These are phyloP conservation scores for Fusarium sp. DNA, from an alignment of 2,329 filamentous ascomycete genomes.

Conservation along the genomic window DNA sequence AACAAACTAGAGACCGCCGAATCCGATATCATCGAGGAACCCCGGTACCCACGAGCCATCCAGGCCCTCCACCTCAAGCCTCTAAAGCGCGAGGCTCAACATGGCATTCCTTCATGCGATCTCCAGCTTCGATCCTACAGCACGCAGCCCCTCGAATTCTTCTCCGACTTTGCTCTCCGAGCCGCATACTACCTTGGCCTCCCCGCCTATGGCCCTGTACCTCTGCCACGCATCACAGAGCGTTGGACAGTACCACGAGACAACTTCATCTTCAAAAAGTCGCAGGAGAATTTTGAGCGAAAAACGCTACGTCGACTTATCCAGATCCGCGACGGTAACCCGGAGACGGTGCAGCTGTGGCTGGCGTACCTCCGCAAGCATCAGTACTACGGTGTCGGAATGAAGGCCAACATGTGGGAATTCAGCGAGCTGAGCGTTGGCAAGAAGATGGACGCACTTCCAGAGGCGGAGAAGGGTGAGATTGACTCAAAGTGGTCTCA, in stretches of 20 bases:
- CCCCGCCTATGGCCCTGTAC: slow-evolving; percentile 84
- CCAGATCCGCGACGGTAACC: slow-evolving; percentile 90
- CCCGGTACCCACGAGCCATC: slow-evolving; percentile 77
- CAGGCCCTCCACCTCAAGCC: slow-evolving; percentile 89
- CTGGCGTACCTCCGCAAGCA: slow-evolving; percentile 91
- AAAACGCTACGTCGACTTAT: slow-evolving; percentile 86
- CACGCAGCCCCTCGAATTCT: slow-evolving; percentile 90
- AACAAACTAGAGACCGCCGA: slow-evolving; percentile 22
- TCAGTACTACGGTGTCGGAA: slow-evolving; percentile 93
- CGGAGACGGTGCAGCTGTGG: slow-evolving; percentile 90
- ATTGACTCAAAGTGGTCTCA: slow-evolving; percentile 64
- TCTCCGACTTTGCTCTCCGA: slow-evolving; percentile 91
- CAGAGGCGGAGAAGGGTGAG: slow-evolving; percentile 42
- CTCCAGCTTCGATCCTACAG: slow-evolving; percentile 93
- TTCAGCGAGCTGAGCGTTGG: slow-evolving; percentile 72
- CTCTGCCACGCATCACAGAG: slow-evolving; percentile 85
- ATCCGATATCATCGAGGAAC: slow-evolving; percentile 26
- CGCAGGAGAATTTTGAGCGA: slow-evolving; percentile 96
- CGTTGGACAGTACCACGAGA: slow-evolving; percentile 91
- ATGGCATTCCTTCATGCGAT: slow-evolving; percentile 86
- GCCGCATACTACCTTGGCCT: slow-evolving; percentile 94
- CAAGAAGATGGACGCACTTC: slow-evolving; percentile 39
- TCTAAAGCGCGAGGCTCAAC: slow-evolving; percentile 75
- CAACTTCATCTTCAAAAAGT: slow-evolving; percentile 96
- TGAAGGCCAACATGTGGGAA: slow-evolving; percentile 98